phyloP scores from a whole-genome alignment of 257 asterid genomes.

The Przewalskia tangutica region DNA sequence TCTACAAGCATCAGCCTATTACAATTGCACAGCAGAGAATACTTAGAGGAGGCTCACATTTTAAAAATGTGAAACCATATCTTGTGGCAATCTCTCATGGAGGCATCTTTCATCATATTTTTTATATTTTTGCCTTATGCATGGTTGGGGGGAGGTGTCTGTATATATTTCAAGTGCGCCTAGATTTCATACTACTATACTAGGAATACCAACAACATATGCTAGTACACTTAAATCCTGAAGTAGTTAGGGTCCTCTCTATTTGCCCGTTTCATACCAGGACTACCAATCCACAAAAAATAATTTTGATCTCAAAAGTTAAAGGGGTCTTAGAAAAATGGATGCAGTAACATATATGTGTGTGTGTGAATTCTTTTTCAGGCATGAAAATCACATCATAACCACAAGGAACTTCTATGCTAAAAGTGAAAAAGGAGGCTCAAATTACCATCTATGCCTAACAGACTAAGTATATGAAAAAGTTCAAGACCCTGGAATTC shows the following conservation, averaged over 20 bases:
- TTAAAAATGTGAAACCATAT: not conserved
- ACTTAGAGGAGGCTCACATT: not conserved
- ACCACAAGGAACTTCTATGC: not conserved
- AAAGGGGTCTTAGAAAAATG: not conserved
- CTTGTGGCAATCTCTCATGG: not conserved
- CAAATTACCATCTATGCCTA: not conserved
- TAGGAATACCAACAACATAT: not conserved
- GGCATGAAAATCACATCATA: no score
- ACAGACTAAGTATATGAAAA: not conserved
- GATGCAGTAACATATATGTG: not conserved
- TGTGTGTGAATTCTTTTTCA: not conserved
- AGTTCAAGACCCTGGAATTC: not conserved
- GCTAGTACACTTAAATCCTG: not conserved
- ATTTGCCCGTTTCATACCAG: not conserved
- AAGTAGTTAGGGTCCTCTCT: not conserved
- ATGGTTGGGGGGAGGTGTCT: no score
- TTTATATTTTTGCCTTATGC: no score
- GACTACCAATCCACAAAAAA: not conserved
- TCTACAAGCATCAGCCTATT: conserved; percentile 2
- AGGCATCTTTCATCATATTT: not conserved
- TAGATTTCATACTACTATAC: not conserved
- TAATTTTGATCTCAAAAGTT: not conserved
- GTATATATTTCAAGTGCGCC: not conserved
- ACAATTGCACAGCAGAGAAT: not conserved
- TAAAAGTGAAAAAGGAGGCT: not conserved